phyloP scores from a whole-genome alignment of 306 rosid genomes.

The Pterocarpus macrocarpus region DNA sequence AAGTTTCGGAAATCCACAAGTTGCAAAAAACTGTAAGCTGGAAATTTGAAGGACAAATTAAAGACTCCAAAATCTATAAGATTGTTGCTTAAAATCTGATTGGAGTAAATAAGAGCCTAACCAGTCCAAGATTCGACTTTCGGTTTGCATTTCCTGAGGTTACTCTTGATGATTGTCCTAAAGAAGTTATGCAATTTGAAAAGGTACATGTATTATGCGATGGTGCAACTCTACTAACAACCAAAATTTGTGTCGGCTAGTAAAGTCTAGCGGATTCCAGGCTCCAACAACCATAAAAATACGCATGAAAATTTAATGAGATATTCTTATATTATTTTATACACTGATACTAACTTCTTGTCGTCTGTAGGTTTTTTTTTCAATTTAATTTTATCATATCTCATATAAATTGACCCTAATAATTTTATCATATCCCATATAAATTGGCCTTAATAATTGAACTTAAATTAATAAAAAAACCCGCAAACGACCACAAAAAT shows the following conservation, averaged over 20 bases:
- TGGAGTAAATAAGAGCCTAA: conserved; percentile 11
- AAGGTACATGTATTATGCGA: not conserved
- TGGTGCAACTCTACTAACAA: not conserved
- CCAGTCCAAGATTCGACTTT: conserved; percentile 28
- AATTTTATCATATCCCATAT: no score
- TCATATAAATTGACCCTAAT: no score
- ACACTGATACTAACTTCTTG: no score
- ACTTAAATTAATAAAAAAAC: no score
- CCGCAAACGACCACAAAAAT: no score
- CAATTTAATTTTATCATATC: no score
- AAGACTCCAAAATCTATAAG: conserved; percentile 9
- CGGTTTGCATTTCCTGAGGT: not conserved
- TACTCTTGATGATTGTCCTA: conserved; percentile 12
- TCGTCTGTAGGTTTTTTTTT: no score
- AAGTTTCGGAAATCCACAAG: conserved; percentile 5
- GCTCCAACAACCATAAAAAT: not conserved
- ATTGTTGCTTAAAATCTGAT: not conserved
- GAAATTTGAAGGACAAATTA: not conserved
- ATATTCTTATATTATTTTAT: not conserved
- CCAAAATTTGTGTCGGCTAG: conserved; percentile 4
- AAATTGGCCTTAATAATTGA: no score
- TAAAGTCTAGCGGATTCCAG: not conserved
- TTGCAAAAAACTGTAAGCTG: conserved; percentile 23
- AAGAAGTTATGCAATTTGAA: conserved; percentile 22
- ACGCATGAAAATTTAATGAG: not conserved